Conservation (phyloP, 345 rosid genomes). For the Eutrema japonicum region DNA sequence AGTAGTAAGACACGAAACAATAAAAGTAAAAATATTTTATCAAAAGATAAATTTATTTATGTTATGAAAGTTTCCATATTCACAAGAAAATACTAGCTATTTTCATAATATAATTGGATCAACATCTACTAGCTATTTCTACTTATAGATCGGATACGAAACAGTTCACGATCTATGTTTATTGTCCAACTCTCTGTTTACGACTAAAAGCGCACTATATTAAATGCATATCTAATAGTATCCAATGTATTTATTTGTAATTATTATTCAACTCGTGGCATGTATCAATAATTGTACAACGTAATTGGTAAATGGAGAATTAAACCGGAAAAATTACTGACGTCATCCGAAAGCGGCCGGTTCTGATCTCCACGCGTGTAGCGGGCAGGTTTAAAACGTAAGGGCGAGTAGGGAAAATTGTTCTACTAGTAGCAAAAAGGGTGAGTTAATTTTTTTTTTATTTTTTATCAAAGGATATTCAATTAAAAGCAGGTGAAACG, state of each 20-base stretch:
- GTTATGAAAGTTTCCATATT: no score
- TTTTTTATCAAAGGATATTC: no score
- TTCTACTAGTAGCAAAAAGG: no score
- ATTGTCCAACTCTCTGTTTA: background rate
- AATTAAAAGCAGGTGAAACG: no score
- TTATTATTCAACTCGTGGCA: background rate
- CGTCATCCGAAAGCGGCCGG: conserved; percentile 36
- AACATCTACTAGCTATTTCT: background rate
- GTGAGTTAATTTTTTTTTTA: no score
- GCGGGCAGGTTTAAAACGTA: conserved; percentile 15
- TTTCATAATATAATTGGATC: no score
- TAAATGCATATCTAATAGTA: conserved; percentile 21
- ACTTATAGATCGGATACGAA: background rate
- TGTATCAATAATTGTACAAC: conserved; percentile 15
- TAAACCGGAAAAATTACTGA: conserved; percentile 29
- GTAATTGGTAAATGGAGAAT: background rate
- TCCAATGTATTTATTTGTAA: conserved; percentile 14
- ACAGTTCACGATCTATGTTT: background rate
- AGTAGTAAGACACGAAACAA: no score
- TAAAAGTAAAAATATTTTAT: no score
- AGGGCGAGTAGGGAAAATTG: background rate
- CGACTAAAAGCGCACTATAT: background rate
- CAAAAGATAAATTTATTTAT: no score
- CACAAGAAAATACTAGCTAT: no score
- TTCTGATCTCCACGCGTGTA: conserved; percentile 38